phyloP scores from a whole-genome alignment of 1,284 basidiomycete genomes.

The Coriolopsis trogii region DNA sequence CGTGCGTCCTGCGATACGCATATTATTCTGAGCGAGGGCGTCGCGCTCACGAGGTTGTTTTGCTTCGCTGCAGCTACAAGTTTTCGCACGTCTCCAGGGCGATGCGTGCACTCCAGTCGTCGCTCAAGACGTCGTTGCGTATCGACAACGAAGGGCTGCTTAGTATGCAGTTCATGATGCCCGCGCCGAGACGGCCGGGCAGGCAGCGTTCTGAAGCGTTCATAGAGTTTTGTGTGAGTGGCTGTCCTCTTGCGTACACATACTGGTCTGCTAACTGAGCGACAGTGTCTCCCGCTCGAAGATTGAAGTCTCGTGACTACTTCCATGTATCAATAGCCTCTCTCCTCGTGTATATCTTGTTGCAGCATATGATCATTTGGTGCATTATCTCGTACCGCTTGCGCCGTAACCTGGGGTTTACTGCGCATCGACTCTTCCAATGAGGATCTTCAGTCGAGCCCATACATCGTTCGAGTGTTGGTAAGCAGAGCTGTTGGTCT shows the following conservation, averaged over 20 bases:
- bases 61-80: slow-evolving; percentile 72
- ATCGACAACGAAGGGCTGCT: slow-evolving; percentile 82
- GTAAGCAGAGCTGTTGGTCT: too few species aligned
- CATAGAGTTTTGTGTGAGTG: slow-evolving; percentile 83
- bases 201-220: slow-evolving; percentile 60
- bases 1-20: slow-evolving; percentile 56
- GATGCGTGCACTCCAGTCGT: slow-evolving; percentile 74
- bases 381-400: too few species aligned
- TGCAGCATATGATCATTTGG: too few species aligned
- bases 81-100: slow-evolving; percentile 74
- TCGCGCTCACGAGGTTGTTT: too few species aligned
- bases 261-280: neutral
- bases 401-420: too few species aligned
- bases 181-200: slow-evolving; percentile 53
- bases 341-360: neutral
- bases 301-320: slow-evolving; percentile 32
- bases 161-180: slow-evolving; percentile 87
- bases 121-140: slow-evolving; percentile 84
- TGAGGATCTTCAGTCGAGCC: too few species aligned
- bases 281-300: slow-evolving; percentile 56
- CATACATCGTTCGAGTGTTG: too few species aligned
- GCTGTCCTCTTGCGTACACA: neutral
- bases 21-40: too few species aligned
- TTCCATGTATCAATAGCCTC: slow-evolving; percentile 14
- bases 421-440: too few species aligned